These are phyloP conservation scores for Mortierella sp. DNA, from an alignment of 371 early-diverging fungal genomes.

Conservation along the genomic window DNA sequence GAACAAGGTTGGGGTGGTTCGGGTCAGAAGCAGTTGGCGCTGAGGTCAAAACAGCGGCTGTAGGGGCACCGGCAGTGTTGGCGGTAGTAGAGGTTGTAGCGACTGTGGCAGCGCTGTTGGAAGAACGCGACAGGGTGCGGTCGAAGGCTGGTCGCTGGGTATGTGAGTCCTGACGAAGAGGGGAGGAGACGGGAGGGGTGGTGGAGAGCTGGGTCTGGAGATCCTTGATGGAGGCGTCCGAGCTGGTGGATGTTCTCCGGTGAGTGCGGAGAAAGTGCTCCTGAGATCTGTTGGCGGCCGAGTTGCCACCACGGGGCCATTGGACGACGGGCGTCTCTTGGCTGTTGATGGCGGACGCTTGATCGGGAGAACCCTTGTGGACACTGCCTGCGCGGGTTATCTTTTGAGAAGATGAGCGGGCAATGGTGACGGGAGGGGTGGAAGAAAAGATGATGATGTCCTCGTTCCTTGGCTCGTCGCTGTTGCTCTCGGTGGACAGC, in stretches of 20 bases:
- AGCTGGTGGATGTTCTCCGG: conserved; percentile 42
- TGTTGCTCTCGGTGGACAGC: conserved; percentile 19
- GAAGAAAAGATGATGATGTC: conserved; percentile 58
- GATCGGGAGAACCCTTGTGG: conserved; percentile 51
- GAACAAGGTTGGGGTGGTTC: not conserved
- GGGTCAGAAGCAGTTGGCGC: not conserved
- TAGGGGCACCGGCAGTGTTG: not conserved
- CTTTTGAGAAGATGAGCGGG: conserved; percentile 30
- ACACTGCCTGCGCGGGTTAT: conserved; percentile 30
- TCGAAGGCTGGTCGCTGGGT: conserved; percentile 28
- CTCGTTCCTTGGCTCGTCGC: conserved; percentile 23
- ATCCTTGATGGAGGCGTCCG: conserved; percentile 50
- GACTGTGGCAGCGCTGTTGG: not conserved
- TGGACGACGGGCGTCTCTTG: conserved; percentile 47
- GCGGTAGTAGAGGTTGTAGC: not conserved
- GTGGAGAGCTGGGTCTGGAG: conserved; percentile 34
- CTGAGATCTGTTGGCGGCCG: conserved; percentile 52
- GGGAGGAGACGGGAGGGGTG: conserved; percentile 33
- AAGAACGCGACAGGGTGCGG: conserved; percentile 34
- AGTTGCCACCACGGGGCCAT: conserved; percentile 51
- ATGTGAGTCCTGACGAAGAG: conserved; percentile 21
- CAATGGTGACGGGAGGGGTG: conserved; percentile 50
- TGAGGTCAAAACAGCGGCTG: conserved; percentile 6
- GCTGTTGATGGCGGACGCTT: conserved; percentile 21
- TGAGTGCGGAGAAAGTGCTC: conserved; percentile 46